Base-by-base conservation (phyloP, 805 yeast species). In the Geotrichum ghanense region DNA sequence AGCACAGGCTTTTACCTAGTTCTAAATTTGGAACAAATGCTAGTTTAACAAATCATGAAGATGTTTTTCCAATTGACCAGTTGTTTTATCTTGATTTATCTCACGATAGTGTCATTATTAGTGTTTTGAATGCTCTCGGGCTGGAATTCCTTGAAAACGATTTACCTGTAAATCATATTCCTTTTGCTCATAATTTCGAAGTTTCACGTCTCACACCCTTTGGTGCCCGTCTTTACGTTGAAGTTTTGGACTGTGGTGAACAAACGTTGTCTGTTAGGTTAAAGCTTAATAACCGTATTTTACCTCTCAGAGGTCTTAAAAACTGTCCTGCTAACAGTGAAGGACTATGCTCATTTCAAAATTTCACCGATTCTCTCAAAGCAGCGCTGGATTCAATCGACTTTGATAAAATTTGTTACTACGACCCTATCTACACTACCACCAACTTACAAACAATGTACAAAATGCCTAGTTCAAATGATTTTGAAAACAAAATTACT, bases 91-190 rank as follows among this genome's bases (percentile, higher is more conserved):
- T 83, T 53, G 81, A 78, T 53, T 81, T 84, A 67, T 71, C 85
- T 14, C 95, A 86, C 57, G 95, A 86, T 59, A 74, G 81, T 34
- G 82, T 81, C 51, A 62, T 84, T 40, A 68, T 78, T 51, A 67
- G 79, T 41, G 78, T 72, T 53, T 65, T 80, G 54, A 67, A 84
- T 23, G 83, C 90, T 1, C 63, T 83, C 42, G 88, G 86, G 5
- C 59, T 83, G 43, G 56, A 59, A 34, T 56, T 61, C 51, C 53
- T 51, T 50, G 72, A 48, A 66, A 68, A 51, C 2, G 66, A 68
- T 37, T 67, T 77, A 35, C 72, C 79, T 2, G 59, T 71, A 3
- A 69, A 68, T 50, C 63, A 65, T 42, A 69, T 76, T 48, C 59
- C 60, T 45, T 64, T 53, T 20, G 68, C 71, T 2, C 58, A 71